Conservation (phyloP, 768 basidiomycete species). For the Postia placenta region DNA sequence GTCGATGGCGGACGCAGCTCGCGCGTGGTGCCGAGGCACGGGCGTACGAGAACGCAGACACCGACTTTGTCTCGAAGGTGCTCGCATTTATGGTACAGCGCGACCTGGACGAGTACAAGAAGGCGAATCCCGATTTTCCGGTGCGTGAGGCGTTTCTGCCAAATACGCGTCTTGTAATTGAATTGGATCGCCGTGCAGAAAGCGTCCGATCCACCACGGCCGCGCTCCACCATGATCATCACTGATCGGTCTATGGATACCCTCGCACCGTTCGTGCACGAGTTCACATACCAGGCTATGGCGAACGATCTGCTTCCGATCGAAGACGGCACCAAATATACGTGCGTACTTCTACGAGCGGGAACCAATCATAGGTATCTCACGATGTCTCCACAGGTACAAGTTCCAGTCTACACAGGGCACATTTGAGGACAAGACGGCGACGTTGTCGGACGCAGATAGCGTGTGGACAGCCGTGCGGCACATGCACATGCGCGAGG, state of each 20-base stretch:
- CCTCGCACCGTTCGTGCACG: slow-evolving; percentile 85
- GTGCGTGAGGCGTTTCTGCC: slow-evolving; percentile 47
- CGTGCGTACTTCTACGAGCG: slow-evolving; percentile 43
- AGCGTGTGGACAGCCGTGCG: slow-evolving; percentile 88
- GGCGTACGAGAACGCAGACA: slow-evolving; percentile 61
- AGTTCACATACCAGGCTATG: slow-evolving; percentile 99
- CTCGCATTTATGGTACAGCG: slow-evolving; percentile 83
- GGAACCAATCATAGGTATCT: too few species aligned
- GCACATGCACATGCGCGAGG: slow-evolving; percentile 98
- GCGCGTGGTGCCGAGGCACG: slow-evolving; percentile 67
- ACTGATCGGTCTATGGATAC: slow-evolving; percentile 98
- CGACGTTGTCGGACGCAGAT: slow-evolving; percentile 81
- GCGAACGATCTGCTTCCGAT: slow-evolving; percentile 90
- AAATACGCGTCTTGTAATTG: too few species aligned
- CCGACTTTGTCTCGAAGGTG: slow-evolving; percentile 73
- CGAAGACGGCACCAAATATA: slow-evolving; percentile 79
- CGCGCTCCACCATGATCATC: slow-evolving; percentile 78
- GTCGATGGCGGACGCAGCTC: slow-evolving; percentile 77
- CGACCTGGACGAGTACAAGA: slow-evolving; percentile 83
- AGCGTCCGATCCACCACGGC: slow-evolving; percentile 44
- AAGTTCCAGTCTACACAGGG: slow-evolving; percentile 90
- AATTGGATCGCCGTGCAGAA: slow-evolving; percentile 33
- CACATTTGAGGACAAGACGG: slow-evolving; percentile 81
- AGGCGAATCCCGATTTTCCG: slow-evolving; percentile 79
- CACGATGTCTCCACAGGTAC: slow-evolving; percentile 48